Base-by-base conservation (phyloP, 2,329 filamentous ascomycete species). In the Fusarium coicis region DNA sequence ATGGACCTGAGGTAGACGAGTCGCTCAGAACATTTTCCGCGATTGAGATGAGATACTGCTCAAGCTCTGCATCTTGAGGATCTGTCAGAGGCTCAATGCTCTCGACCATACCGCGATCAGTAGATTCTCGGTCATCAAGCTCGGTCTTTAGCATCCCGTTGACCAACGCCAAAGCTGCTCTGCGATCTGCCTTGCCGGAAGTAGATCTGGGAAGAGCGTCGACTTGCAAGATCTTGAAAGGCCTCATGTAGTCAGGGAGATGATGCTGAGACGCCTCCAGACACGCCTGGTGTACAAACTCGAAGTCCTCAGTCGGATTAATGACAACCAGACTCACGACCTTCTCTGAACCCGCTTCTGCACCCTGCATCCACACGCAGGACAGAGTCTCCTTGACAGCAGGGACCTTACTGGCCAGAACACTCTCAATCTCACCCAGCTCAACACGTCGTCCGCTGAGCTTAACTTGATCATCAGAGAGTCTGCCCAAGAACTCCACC, bases 391-490 rank as follows among this genome's bases (percentile, higher is more conserved):
- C 53, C 1, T 37, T 56, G 2, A 72, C 30, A 0, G 21, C 9
- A 0, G 46, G 34, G 2, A 47, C 57, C 11, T 46, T 72, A 9
- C 68, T 69, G 1, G 53, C 63, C 1, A 72, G 5, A 8, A 64
- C 36, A 11, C 63, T 69, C 28, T 72, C 69, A 21, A 72, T 59
- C n/a, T 72, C 69, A 3, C 69, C 57, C 7, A 72, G 23, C 19
- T 72, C 68, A 4, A 69, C 68, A 12, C 69, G 68, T 19, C 69
- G 54, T 2, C 69, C 69, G 18, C 68, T 72, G 6, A 72, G 56
- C 28, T 72, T 72, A 14, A 72, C 69, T 16, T 72, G 69, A 5
- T 56, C 69, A 23, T 69, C 63, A 3, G 68, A 72, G 7, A 72
- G 63, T 7, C 69, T 64, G 2, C 69, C 69, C 2, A 72, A 6